Conservation (phyloP, 108 stramenopile genomes). For the Skeletonema costatum region DNA sequence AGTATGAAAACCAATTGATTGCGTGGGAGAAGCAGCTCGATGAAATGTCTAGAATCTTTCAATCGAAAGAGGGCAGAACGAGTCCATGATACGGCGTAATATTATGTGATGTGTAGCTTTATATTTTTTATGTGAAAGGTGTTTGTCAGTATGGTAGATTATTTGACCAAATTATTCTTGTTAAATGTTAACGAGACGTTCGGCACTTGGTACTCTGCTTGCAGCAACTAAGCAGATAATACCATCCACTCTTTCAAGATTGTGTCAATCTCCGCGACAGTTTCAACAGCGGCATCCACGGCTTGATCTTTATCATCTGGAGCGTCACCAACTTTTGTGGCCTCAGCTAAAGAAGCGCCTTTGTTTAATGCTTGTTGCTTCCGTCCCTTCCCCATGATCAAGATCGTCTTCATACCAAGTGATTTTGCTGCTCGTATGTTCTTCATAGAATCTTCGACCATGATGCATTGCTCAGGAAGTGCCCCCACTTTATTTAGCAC, state of each 20-base stretch:
- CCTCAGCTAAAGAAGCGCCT: conserved; percentile 38
- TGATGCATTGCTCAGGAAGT: conserved; percentile 62
- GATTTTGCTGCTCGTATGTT: conserved; percentile 74
- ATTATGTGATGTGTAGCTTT: not conserved
- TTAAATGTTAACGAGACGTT: not conserved
- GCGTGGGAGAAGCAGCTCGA: conserved; percentile 46
- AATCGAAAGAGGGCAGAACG: conserved; percentile 5
- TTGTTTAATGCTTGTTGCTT: not conserved
- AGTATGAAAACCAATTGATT: conserved; percentile 35
- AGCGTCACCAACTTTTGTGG: conserved; percentile 55
- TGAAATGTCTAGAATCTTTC: conserved; percentile 34
- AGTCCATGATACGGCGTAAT: not conserved
- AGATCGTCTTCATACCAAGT: conserved; percentile 78
- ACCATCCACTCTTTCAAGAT: conserved; percentile 56
- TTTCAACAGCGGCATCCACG: conserved; percentile 67
- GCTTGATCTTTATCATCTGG: conserved; percentile 64
- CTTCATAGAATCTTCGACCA: conserved; percentile 91
- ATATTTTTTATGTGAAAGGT: not conserved
- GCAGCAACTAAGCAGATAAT: not conserved
- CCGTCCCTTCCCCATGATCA: conserved; percentile 58
- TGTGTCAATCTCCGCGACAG: conserved; percentile 54
- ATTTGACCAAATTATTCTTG: not conserved
- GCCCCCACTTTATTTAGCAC: conserved; percentile 60
- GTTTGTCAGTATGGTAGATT: not conserved
- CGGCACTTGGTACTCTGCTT: not conserved